Conservation (phyloP, 148 eudicot species). For the Spergularia marina region DNA sequence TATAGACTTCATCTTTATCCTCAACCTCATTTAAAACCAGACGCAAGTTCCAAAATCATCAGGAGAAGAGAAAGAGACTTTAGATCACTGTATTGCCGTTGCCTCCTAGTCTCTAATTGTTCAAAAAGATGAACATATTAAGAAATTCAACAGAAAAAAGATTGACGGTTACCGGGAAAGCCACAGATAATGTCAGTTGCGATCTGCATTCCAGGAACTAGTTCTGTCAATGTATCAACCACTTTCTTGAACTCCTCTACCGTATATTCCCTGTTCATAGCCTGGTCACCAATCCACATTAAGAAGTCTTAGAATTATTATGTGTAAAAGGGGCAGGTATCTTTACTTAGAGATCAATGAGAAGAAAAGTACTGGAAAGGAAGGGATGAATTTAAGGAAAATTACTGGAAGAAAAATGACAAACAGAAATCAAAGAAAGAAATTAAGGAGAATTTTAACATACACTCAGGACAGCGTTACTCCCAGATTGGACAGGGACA, state of each 20-base stretch:
- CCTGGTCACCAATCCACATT: constrained; percentile 38
- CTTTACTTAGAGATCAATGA: neutral
- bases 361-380: neutral
- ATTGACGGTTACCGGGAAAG: constrained; percentile 71
- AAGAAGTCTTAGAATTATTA: neutral
- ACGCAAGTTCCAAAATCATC: neutral
- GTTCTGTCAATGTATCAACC: constrained; percentile 77
- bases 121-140: neutral
- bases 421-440: neutral
- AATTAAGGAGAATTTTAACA: constrained; percentile 24
- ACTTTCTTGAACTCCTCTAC: constrained; percentile 80
- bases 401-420: no score
- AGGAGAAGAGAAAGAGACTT: neutral
- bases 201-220: constrained; percentile 98
- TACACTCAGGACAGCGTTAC: constrained; percentile 76
- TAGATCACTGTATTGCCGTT: neutral
- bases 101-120: neutral
- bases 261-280: constrained; percentile 94
- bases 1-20: no score
- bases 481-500: constrained; percentile 97
- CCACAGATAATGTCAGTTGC: constrained; percentile 99
- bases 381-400: neutral
- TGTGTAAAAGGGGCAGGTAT: neutral
- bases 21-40: neutral
- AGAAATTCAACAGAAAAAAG: neutral